phyloP scores from a whole-genome alignment of 306 rosid species.

The Hippophae rhamnoides region DNA sequence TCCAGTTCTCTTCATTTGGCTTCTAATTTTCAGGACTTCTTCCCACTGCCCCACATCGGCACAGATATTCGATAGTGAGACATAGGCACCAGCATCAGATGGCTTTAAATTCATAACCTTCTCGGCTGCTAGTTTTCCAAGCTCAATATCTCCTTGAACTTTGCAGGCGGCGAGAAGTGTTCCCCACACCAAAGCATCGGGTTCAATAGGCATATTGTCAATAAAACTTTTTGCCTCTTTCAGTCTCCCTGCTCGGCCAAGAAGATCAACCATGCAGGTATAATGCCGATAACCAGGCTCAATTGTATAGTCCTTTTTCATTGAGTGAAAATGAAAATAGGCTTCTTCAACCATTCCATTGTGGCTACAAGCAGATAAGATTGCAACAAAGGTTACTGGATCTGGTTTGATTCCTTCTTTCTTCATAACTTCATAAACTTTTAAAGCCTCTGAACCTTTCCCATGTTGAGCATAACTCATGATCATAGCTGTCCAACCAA shows the following conservation, averaged over 20 bases:
- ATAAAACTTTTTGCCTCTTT: conserved; percentile 59
- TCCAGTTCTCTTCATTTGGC: conserved; percentile 41
- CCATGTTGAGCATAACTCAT: conserved; percentile 73
- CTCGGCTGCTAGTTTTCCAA: conserved; percentile 53
- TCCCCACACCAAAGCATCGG: conserved; percentile 63
- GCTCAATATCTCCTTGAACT: conserved; percentile 58
- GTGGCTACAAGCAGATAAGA: conserved; percentile 64
- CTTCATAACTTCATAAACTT: conserved; percentile 52
- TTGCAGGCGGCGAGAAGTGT: conserved; percentile 71
- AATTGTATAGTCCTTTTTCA: conserved; percentile 41
- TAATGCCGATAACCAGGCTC: conserved; percentile 57
- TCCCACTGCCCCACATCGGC: conserved; percentile 71
- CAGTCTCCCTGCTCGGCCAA: conserved; percentile 60
- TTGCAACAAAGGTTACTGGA: conserved; percentile 65
- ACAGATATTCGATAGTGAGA: conserved; percentile 59
- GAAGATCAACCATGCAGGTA: conserved; percentile 71
- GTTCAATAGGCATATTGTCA: conserved; percentile 38
- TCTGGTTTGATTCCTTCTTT: conserved; percentile 61
- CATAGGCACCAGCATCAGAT: conserved; percentile 48
- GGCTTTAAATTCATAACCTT: conserved; percentile 52
- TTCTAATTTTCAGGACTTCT: conserved; percentile 54
- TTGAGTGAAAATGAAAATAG: conserved; percentile 51
- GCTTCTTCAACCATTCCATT: conserved; percentile 70
- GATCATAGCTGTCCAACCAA: conserved; percentile 70
- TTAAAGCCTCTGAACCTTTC: conserved; percentile 58